phyloP scores from a whole-genome alignment of 306 rosid genomes.

The Rosa chinensis region DNA sequence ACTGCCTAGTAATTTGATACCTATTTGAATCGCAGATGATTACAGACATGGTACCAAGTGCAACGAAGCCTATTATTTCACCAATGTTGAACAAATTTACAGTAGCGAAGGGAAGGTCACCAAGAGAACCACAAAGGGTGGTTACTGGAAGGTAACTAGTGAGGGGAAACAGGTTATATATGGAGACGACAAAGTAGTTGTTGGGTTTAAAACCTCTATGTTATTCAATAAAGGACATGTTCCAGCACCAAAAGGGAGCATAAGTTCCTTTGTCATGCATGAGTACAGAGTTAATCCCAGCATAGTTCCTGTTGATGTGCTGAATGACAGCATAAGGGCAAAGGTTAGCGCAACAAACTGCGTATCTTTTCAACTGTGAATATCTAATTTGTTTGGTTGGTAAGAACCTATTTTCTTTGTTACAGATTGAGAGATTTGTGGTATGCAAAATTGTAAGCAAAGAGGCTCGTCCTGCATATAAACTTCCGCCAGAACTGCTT shows the following conservation, averaged over 20 bases:
- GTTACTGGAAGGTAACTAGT: background rate
- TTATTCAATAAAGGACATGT: background rate
- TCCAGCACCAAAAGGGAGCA: background rate
- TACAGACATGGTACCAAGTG: background rate
- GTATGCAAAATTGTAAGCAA: constrained; percentile 6
- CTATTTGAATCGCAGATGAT: background rate
- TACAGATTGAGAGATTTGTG: constrained; percentile 16
- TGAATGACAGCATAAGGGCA: background rate
- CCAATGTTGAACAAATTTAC: background rate
- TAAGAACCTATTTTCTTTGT: background rate
- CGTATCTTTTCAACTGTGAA: background rate
- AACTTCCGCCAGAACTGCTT: background rate
- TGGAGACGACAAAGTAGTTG: background rate
- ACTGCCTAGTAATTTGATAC: background rate
- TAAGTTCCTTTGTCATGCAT: constrained; percentile 2
- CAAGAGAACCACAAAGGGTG: background rate
- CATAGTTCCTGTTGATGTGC: constrained; percentile 13
- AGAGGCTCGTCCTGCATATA: background rate
- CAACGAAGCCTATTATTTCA: constrained; percentile 6
- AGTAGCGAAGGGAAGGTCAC: background rate
- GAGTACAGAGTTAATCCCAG: constrained; percentile 9
- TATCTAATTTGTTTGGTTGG: background rate
- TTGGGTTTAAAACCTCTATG: background rate
- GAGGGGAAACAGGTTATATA: background rate
- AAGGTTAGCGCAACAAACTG: background rate